These are phyloP conservation scores for Botrytis medusae DNA, from an alignment of 2,329 filamentous ascomycete species.

Conservation along the genomic window DNA sequence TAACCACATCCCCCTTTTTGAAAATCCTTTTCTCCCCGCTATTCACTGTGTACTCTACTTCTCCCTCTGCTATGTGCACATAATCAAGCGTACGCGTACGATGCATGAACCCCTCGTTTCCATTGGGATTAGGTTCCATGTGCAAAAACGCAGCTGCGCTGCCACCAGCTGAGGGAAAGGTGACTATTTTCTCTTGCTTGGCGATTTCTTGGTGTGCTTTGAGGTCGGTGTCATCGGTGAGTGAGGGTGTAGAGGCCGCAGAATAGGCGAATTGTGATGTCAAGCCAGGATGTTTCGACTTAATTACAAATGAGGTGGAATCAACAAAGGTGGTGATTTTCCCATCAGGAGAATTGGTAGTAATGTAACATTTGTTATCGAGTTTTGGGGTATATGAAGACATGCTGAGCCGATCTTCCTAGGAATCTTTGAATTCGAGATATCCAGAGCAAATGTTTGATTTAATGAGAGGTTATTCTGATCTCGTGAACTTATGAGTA, in stretches of 20 bases:
- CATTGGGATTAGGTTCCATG: slow-evolving; percentile 24
- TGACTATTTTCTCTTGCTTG: neutral
- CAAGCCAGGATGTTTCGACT: neutral
- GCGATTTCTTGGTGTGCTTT: neutral
- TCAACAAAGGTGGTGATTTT: neutral
- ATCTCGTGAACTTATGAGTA: neutral
- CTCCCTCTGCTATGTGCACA: slow-evolving; percentile 42
- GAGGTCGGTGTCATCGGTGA: slow-evolving; percentile 7
- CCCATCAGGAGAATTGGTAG: slow-evolving; percentile 12
- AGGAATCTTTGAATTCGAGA: neutral
- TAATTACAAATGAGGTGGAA: neutral
- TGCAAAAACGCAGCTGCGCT: slow-evolving; percentile 11
- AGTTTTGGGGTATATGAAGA: neutral
- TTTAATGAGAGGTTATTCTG: neutral
- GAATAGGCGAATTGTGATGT: slow-evolving; percentile 27
- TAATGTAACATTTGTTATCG: neutral
- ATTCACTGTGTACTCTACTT: slow-evolving; percentile 43
- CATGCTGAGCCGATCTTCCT: neutral
- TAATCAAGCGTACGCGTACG: slow-evolving; percentile 46
- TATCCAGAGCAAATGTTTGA: neutral
- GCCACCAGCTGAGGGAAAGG: slow-evolving; percentile 23
- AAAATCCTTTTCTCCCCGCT: slow-evolving; percentile 43
- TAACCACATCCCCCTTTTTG: slow-evolving; percentile 42
- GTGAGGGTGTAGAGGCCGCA: slow-evolving; percentile 18
- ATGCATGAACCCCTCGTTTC: slow-evolving; percentile 40